Evolutionary conservation across 768 basidiomycete species (phyloP), one percentile per base, ranked within the genome.

Genomic region (Dioszegia crocea): DNA sequence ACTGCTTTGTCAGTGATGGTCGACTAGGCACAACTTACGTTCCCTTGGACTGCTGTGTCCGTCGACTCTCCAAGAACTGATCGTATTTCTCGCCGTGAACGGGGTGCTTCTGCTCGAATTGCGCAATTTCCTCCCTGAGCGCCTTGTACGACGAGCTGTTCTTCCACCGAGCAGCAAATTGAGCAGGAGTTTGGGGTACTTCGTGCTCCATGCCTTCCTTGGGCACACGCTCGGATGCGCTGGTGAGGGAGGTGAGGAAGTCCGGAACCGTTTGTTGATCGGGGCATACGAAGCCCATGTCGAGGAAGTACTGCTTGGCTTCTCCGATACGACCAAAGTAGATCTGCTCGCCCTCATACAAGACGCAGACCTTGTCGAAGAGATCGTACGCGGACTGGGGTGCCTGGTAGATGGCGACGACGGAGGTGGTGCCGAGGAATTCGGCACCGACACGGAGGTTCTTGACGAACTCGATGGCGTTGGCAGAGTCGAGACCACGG

Each of bases 151-250:
- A 76, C 77, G n/a, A 84, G 79, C 27, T 80, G 77, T 58, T 76
- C 78, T n/a, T 77, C 75, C 70, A 86, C 79, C 29, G 78, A 69
- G 6, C 65, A 60, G 59, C 80, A 79, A 93, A 82, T 30, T 80
- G 82, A 47, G 83, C 80, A 0, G 91, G 85, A 0, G 87, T 82
- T 5, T 83, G 83, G 4, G 88, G 89, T 0, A 85, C 85, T 11
- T 44, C 41, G 26, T 56, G 54, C 12, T 85, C 83, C 23, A 81
- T 82, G 4, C 86, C 88, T 2, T 82, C 78, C 0, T 84, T 83
- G 65, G 88, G 86, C 71, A 85, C 86, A 24, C 91, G 87, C 78
- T 94, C 90, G 66, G 91, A 89, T 0, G 85, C 83, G 68, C 89
- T 88, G 2, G 91, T 81, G 61, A 80, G 73, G 24, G 77, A 78